A percentile compares a stretch with the other conserved stretches of the same genome.
Conservation (phyloP, 345 rosid species). For the Hypericum perforatum region DNA sequence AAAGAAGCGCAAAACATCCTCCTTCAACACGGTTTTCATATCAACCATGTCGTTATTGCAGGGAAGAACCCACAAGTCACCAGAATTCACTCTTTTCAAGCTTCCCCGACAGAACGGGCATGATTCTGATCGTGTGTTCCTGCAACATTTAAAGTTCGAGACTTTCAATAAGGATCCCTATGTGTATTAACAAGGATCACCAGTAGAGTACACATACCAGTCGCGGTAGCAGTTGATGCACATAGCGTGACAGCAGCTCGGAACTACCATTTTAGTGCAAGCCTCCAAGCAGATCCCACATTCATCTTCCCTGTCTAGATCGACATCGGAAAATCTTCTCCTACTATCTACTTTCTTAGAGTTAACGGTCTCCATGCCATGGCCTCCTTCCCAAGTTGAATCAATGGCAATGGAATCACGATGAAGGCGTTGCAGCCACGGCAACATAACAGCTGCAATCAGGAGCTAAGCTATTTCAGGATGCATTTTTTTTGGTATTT, state of each 20-base stretch:
- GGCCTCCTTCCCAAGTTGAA: conserved; percentile 19
- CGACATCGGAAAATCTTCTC: conserved; percentile 31
- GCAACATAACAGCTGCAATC: conserved; percentile 67
- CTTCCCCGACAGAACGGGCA: conserved; percentile 96
- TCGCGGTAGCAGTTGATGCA: conserved; percentile 94
- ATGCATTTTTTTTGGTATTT: not conserved
- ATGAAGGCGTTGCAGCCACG: conserved; percentile 71
- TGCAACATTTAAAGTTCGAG: conserved; percentile 14
- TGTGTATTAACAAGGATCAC: too few relatives aligned
- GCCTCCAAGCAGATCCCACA: conserved; percentile 98
- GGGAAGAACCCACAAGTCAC: conserved; percentile 92
- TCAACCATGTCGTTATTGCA: conserved; percentile 78
- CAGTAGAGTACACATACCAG: conserved; percentile 38
- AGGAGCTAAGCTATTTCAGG: conserved; percentile 1
- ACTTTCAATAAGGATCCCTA: too few relatives aligned
- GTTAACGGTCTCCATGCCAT: conserved; percentile 19
- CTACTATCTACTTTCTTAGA: conserved; percentile 42
- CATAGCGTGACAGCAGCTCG: conserved; percentile 91
- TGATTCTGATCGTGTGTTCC: conserved; percentile 88
- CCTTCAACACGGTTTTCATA: conserved; percentile 46
- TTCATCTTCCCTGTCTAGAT: conserved; percentile 85
- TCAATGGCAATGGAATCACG: conserved; percentile 38
- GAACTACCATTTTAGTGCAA: conserved; percentile 85
- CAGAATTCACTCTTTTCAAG: conserved; percentile 86
- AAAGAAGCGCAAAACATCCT: conserved; percentile 68